phyloP scores from a whole-genome alignment of 1,139 yeast species.

The Protomyces inouyei region DNA sequence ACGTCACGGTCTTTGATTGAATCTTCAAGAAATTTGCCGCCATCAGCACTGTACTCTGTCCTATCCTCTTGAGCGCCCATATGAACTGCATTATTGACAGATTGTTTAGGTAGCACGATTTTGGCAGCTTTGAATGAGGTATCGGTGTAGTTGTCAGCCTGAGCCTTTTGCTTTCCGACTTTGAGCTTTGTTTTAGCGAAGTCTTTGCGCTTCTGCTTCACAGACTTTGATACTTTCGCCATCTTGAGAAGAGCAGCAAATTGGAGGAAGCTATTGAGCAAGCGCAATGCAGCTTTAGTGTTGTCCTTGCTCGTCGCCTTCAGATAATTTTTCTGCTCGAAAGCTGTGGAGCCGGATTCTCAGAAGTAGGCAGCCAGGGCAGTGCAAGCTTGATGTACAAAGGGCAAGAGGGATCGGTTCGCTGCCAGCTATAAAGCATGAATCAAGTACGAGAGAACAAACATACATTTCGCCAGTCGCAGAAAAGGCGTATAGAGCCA shows the following conservation, averaged over 20 bases:
- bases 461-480: too few relatives aligned
- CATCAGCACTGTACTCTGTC: background rate
- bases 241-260: background rate
- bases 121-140: slow-evolving; percentile 77
- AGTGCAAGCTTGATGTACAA: too few relatives aligned
- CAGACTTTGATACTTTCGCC: slow-evolving; percentile 24
- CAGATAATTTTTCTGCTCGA: background rate
- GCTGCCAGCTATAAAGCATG: too few relatives aligned
- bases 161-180: slow-evolving; percentile 77
- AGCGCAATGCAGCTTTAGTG: background rate
- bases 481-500: too few relatives aligned
- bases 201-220: slow-evolving; percentile 23
- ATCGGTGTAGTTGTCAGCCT: slow-evolving; percentile 71
- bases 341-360: too few relatives aligned
- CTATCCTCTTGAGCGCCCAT: slow-evolving; percentile 21
- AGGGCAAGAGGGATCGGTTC: too few relatives aligned
- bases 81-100: slow-evolving; percentile 39
- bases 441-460: too few relatives aligned
- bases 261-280: too few relatives aligned
- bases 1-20: slow-evolving; percentile 22
- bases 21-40: slow-evolving; percentile 3
- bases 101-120: slow-evolving; percentile 58
- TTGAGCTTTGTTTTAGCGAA: slow-evolving; percentile 63
- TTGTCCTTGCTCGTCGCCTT: background rate
- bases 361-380: too few relatives aligned